Base-by-base conservation (phyloP, 257 asterid species). In the Hygrophila difformis region DNA sequence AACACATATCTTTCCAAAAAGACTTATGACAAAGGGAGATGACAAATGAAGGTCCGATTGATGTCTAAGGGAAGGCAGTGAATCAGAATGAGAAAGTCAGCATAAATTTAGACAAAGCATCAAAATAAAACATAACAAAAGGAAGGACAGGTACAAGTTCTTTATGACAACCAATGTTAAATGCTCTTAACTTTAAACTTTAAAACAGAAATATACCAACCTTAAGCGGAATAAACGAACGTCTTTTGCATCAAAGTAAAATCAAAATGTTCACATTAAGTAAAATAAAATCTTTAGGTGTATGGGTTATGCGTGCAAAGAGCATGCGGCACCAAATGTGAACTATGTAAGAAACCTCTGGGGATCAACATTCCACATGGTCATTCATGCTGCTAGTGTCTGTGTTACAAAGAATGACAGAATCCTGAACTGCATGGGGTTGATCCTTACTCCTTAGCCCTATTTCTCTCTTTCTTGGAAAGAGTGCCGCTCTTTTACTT, bases 381-480 rank as follows among this genome's bases (percentile, higher is more conserved):
- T 44, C 36, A 33, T 44, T 45, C 53, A 22, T 50, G 45, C 46
- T 37, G 38, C 2, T 6, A 24, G n/a, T 33, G 53, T 39, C 12
- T 45, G 28, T 49, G 38, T 17, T 38, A 39, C 31, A n/a, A 21
- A 39, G 21, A n/a, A n/a, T n/a, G 37, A 39, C 38, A 46, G 17
- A 16, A 26, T 7, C 24, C 16, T 5, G 9, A 39, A 15, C 14
- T 15, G 1, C 37, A 17, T 24, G 39, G 18, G 29, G 19, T 28
- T 12, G 38, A 29, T 10, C 7, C 17, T n/a, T n/a, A n/a, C n/a
- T n/a, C n/a, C n/a, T 2, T 13, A 39, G 3, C 37, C 29, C 54
- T 26, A 28, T 22, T 34, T 34, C 34, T 16, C 10, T 2, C 6
- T 12, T 46, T 5, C 23, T 22, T 33, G 4, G 14, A 11, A 22